Conservation (phyloP, 2,329 filamentous ascomycete genomes). For the Penicillium sp. region DNA sequence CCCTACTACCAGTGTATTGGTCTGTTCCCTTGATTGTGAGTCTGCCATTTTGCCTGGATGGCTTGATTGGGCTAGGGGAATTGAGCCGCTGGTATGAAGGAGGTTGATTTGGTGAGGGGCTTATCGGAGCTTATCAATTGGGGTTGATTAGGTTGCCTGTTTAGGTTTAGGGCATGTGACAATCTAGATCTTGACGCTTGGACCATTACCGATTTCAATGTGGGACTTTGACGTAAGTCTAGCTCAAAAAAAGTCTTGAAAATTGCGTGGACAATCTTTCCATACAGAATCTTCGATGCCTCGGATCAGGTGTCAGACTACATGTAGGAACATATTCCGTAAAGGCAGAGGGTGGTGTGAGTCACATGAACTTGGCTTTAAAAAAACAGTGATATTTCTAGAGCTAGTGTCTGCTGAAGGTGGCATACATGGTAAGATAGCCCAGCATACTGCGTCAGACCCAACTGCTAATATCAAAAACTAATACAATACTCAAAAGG, state of each 20-base stretch:
- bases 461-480: not conserved
- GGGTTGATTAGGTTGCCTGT: not conserved
- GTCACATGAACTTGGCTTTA: not conserved
- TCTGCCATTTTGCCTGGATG: not conserved
- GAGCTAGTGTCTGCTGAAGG: not conserved
- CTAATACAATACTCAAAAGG: not conserved
- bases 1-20: constrained; percentile 63
- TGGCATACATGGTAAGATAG: not conserved
- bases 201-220: not conserved
- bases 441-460: not conserved
- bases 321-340: no score
- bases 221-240: not conserved
- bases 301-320: no score
- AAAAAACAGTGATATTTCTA: not conserved
- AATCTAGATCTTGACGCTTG: not conserved
- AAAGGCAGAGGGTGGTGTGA: no score
- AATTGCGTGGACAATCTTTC: not conserved
- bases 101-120: not conserved
- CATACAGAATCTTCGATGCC: not conserved
- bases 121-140: not conserved
- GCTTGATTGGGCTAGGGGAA: not conserved
- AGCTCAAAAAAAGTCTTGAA: not conserved
- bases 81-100: not conserved
- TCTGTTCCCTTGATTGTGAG: not conserved
- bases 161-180: not conserved